Evolutionary conservation across 139 green algal species (phyloP).

Genomic region (Coelastrella sp.): DNA sequence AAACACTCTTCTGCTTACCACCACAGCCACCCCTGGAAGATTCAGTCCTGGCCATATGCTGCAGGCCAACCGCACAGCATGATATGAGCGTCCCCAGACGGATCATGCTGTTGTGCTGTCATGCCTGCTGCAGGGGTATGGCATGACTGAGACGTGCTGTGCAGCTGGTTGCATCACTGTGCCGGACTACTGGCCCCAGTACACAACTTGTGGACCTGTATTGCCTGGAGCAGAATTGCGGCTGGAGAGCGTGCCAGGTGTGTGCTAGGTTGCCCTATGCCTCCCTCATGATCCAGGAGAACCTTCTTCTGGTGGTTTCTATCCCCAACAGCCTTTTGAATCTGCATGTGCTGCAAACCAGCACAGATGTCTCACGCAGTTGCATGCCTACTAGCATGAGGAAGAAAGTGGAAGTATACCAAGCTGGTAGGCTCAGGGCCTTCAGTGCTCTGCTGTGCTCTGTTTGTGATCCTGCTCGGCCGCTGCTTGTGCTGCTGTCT

Average conservation of each 20-base stretch:
- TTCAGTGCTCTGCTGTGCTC: no score
- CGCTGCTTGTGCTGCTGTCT: not conserved
- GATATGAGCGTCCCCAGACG: not conserved
- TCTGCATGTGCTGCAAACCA: no score
- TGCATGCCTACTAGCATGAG: no score
- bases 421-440: no score
- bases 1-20: no score
- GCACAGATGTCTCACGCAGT: no score
- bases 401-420: no score
- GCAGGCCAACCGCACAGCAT: not conserved
- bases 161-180: slow-evolving; percentile 81
- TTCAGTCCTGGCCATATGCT: no score
- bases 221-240: slow-evolving; percentile 73
- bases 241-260: slow-evolving; percentile 82
- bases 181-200: slow-evolving; percentile 50
- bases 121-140: slow-evolving; percentile 80
- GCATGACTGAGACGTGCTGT: slow-evolving; percentile 88
- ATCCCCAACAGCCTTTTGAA: no score
- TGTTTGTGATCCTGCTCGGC: not conserved
- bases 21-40: no score
- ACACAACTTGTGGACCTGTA: slow-evolving; percentile 75
- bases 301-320: no score
- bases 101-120: not conserved
- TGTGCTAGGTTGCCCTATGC: not conserved
- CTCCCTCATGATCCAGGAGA: no score